Base-by-base conservation (phyloP, 225 moss, liverwort and hornwort species). In the Polytrichum formosum region DNA sequence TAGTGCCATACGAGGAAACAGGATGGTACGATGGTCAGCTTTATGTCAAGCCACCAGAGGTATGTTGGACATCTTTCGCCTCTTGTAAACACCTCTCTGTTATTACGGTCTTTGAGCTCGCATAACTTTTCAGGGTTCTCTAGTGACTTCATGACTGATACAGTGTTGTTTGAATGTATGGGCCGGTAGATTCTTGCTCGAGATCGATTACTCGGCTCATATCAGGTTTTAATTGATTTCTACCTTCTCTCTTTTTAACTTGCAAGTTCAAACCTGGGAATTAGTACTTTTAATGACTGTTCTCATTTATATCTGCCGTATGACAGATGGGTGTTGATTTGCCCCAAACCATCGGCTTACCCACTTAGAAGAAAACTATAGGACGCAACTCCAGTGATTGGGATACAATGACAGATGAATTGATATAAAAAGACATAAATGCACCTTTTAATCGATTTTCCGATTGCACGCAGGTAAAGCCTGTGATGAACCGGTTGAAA, bases 11-110 rank as follows among this genome's bases (percentile, higher is more conserved):
- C 33, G 89, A 89, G 77, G 89, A 89, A 72, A 85, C 86, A 64
- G 89, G 89, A 68, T 89, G 89, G 89, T 89, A 86, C 58, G 89
- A 89, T 65, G 89, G 89, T 46, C 89, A 89, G 83, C 83, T 89
- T 22, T 89, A 81, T 67, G 89, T 89, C 56, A 89, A 89, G 68
- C 89, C 89, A 65, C 89, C 89, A 61, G 86, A 89, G 88, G 88
- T 88, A 74, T 20, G 82, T 28, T 46, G 26, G 5, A 67, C 6
- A 18, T 70, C 59, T 70, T 70, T 58, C 18, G 13, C n/a, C 26
- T 13, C 46, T 46, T 46, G 16, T 13, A 16, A 46, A 16, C 46
- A 13, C 46, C 10, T 37, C 46, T 46, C 46, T 46, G 7, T 46
- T 2, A 16, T 46, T 46, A 46, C 46, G 16, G 16, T 46, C 46